These are phyloP conservation scores for Alternaria gansuensis DNA, from an alignment of 2,329 filamentous ascomycete species.

Conservation along the genomic window DNA sequence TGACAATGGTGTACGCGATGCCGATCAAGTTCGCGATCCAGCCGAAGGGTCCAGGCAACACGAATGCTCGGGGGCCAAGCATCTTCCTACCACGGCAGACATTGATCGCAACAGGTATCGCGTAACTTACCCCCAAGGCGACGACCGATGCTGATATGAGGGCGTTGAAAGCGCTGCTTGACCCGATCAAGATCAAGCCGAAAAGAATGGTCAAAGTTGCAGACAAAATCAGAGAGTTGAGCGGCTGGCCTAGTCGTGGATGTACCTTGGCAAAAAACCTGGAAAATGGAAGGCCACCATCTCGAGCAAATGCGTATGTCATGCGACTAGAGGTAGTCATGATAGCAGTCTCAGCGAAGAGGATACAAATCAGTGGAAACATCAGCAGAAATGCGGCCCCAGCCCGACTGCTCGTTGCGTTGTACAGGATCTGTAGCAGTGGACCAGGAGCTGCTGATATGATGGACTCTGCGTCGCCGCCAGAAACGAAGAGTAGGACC, in stretches of 20 bases:
- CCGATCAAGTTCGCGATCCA: slow-evolving; percentile 70
- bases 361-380: slow-evolving; percentile 70
- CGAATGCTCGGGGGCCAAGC: slow-evolving; percentile 68
- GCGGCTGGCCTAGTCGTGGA: slow-evolving; percentile 67
- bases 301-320: slow-evolving; percentile 72
- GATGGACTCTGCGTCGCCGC: slow-evolving; percentile 63
- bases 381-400: slow-evolving; percentile 72
- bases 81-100: slow-evolving; percentile 70
- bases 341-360: slow-evolving; percentile 70
- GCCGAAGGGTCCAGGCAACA: slow-evolving; percentile 63
- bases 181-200: slow-evolving; percentile 74
- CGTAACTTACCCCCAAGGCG: slow-evolving; percentile 75
- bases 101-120: slow-evolving; percentile 76
- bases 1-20: slow-evolving; percentile 72
- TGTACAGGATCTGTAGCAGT: slow-evolving; percentile 68
- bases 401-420: slow-evolving; percentile 68
- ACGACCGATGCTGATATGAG: slow-evolving; percentile 77
- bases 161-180: slow-evolving; percentile 73
- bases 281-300: slow-evolving; percentile 72
- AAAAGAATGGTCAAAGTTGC: slow-evolving; percentile 70
- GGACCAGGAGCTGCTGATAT: slow-evolving; percentile 66
- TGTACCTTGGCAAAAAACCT: slow-evolving; percentile 69
- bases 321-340: slow-evolving; percentile 73
- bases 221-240: slow-evolving; percentile 72
- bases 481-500: slow-evolving; percentile 70